Percentiles rank a stretch among this genome's conserved stretches.
These are phyloP conservation scores for Eucalyptus regnans DNA, from an alignment of 345 rosid genomes.

Conservation along the genomic window DNA sequence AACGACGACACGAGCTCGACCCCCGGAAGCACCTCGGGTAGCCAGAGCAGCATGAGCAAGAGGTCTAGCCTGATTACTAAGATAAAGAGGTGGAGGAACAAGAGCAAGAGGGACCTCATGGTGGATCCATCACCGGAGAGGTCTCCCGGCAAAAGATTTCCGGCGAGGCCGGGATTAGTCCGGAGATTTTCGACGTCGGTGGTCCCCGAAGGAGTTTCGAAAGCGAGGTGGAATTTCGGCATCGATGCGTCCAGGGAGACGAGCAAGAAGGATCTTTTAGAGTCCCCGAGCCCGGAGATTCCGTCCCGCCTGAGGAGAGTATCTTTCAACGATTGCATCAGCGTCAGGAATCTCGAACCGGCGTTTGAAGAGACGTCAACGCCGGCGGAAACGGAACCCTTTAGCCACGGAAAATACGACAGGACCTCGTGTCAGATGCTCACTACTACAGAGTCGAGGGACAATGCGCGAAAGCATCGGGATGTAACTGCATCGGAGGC, in stretches of 20 bases:
- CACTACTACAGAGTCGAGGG: not conserved
- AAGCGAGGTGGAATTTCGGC: not conserved
- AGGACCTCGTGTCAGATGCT: not conserved
- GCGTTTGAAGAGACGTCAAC: not conserved
- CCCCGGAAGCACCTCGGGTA: slow-evolving; percentile 1
- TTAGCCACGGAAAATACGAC: not conserved
- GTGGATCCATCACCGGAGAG: not conserved
- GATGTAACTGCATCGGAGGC: not conserved
- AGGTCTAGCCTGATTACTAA: not conserved
- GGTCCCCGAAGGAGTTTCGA: not conserved
- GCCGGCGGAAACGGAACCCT: not conserved
- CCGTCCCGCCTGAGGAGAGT: slow-evolving; percentile 1
- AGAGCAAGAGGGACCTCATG: not conserved
- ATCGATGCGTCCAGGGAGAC: rapidly evolving
- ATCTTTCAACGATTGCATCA: slow-evolving; percentile 7
- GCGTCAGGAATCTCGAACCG: not conserved
- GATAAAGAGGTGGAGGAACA: slow-evolving; percentile 8
- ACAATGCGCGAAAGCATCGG: not conserved
- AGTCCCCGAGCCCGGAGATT: not conserved
- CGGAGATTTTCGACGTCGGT: slow-evolving; percentile 1
- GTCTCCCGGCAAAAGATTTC: not conserved
- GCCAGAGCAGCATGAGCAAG: slow-evolving; percentile 4
- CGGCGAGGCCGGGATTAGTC: not conserved
- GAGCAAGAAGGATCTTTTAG: not conserved
- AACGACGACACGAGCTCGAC: not conserved